A percentile compares a stretch with the other conserved stretches of the same genome.
Evolutionary conservation across 2,329 filamentous ascomycete species (phyloP).

Genomic region (Pyrenochaeta sp.): DNA sequence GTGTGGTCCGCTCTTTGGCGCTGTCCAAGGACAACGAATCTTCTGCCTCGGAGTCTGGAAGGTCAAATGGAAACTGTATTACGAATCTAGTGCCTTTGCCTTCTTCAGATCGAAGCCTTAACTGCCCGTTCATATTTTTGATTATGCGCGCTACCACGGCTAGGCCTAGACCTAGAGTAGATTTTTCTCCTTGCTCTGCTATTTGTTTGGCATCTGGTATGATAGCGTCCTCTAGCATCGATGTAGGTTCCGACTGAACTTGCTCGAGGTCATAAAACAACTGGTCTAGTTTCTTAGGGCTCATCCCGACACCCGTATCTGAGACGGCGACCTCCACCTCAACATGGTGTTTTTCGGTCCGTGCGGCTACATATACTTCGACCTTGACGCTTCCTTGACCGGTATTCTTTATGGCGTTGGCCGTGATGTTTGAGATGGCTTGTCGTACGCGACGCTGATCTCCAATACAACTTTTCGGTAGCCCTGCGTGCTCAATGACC

Average conservation of each 20-base stretch:
- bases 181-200: conserved; percentile 46
- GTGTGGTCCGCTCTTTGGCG: conserved; percentile 30
- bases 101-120: conserved; percentile 83
- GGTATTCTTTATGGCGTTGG: conserved; percentile 86
- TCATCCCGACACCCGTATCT: conserved; percentile 77
- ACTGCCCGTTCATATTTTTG: conserved; percentile 88
- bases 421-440: conserved; percentile 81
- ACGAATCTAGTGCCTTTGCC: conserved; percentile 85
- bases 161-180: conserved; percentile 79
- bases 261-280: conserved; percentile 71
- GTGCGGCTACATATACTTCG: conserved; percentile 68
- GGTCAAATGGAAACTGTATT: conserved; percentile 77
- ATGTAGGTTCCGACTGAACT: conserved; percentile 58
- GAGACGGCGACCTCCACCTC: conserved; percentile 77
- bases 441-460: conserved; percentile 84
- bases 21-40: background rate
- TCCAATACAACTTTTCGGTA: conserved; percentile 77
- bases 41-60: conserved; percentile 59
- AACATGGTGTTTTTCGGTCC: conserved; percentile 56
- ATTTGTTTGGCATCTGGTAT: conserved; percentile 42
- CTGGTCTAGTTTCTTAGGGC: conserved; percentile 63
- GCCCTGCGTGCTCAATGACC: conserved; percentile 70
- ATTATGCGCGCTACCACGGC: conserved; percentile 87
- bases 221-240: conserved; percentile 42
- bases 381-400: conserved; percentile 71